These are phyloP conservation scores for Castanopsis chinensis DNA, from an alignment of 306 rosid genomes.

Conservation along the genomic window DNA sequence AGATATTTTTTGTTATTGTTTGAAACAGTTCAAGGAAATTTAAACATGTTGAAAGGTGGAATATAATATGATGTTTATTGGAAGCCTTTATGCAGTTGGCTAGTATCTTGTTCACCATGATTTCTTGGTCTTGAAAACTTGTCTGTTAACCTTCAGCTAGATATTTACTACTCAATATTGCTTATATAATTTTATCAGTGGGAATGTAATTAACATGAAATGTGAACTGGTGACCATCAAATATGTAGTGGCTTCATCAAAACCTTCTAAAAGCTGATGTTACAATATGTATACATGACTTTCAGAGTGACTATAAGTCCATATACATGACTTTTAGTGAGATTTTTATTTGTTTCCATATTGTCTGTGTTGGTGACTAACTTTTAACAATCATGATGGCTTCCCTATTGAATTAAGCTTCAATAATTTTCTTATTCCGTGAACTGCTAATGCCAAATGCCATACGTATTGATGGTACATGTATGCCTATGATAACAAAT, in stretches of 20 bases:
- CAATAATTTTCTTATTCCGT: neutral
- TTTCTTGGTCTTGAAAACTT: neutral
- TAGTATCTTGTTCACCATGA: neutral
- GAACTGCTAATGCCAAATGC: neutral
- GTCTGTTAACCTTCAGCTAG: neutral
- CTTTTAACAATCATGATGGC: neutral
- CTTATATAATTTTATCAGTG: too few species aligned
- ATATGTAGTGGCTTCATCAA: neutral
- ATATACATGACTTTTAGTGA: neutral
- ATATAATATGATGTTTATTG: too few species aligned
- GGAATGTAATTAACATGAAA: too few species aligned
- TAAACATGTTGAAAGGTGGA: too few species aligned
- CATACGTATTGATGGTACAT: neutral
- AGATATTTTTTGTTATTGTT: too few species aligned
- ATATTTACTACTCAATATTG: neutral
- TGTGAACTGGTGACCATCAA: neutral
- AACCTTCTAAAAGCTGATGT: neutral
- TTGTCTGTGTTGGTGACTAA: neutral
- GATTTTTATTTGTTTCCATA: neutral
- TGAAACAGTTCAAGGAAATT: too few species aligned
- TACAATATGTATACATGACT: neutral
- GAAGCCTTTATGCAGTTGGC: too few species aligned
- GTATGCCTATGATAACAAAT: neutral
- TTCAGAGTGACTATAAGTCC: neutral
- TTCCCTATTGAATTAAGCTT: neutral